Evolutionary conservation across 2,329 filamentous ascomycete species (phyloP), one percentile per base, ranked within the genome.

Genomic region (Claviceps sp.): DNA sequence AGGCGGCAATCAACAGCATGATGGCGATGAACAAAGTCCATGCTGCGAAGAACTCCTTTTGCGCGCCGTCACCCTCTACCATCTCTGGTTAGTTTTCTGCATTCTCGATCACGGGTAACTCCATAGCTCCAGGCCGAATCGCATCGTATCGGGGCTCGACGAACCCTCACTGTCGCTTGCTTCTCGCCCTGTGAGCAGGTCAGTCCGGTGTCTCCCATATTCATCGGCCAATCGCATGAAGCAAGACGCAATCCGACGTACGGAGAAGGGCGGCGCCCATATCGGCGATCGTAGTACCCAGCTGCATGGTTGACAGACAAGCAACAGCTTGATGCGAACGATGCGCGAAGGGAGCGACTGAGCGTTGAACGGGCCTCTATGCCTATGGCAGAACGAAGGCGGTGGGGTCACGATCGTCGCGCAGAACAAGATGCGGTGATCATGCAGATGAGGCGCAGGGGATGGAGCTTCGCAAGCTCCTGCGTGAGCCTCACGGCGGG

Each of bases 11-110:
- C 62, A 98, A 82, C 61, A 98, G 82, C 72, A 89, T 79, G 61
- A 98, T 95, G 61, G 95, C 82, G 64, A 98, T 98, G 71, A 96
- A 95, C 59, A 98, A 82, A 34, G 91, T 90, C 89, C 89, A 96
- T 72, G 93, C 96, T 61, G 90, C 86, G 65, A 89, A 88, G 58
- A 95, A 87, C 73, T 98, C 93, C 74, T 95, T 90, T 69, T 95
- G 82, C 47, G 87, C 85, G 44, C 88, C 85, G 68, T 95, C 89
- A 55, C 84, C 80, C 61, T 82, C 81, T 80, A 59, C 73, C 40
- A 52, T 30, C 24, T 2, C 11, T 53, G 50, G 50, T 54, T 45
- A 57, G 49, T 49, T 30, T 36, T 37, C 1, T 42, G 49, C n/a
- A 47, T 20, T 22, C 40, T 30, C 36, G 16, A 42, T 36, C 22